Conservation (phyloP, 2,329 filamentous ascomycete species). For the Keithomyces neogunnii region DNA sequence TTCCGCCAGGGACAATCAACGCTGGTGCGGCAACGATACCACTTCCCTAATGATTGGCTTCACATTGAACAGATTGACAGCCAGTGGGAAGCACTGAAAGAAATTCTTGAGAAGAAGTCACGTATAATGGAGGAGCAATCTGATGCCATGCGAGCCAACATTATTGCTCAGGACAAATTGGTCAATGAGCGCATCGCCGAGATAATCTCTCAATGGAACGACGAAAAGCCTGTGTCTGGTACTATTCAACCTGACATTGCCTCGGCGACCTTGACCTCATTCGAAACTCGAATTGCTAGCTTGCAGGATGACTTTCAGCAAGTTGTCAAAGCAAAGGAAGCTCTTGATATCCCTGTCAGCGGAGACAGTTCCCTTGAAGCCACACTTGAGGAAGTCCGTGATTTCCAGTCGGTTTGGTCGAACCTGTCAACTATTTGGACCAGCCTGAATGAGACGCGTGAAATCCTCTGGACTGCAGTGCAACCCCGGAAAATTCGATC, state of each 20-base stretch:
- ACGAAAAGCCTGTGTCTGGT: conserved; percentile 94
- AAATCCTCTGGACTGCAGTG: conserved; percentile 89
- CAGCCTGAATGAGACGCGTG: conserved; percentile 85
- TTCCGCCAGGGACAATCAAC: conserved; percentile 96
- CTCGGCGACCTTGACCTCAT: conserved; percentile 69
- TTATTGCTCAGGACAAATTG: conserved; percentile 84
- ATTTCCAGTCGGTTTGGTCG: conserved; percentile 98
- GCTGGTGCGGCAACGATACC: conserved; percentile 82
- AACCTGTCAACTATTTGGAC: conserved; percentile 94
- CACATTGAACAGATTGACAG: conserved; percentile 94
- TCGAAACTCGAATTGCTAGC: conserved; percentile 76
- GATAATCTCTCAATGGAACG: conserved; percentile 80
- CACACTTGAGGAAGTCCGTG: conserved; percentile 90
- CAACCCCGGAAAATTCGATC: conserved; percentile 88
- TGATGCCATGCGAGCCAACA: conserved; percentile 90
- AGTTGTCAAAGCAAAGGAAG: conserved; percentile 94
- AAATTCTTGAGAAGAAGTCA: conserved; percentile 83
- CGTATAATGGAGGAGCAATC: conserved; percentile 96
- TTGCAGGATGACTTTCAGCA: conserved; percentile 85
- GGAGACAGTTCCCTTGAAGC: conserved; percentile 74
- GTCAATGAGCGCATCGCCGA: conserved; percentile 83
- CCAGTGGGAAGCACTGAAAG: conserved; percentile 89
- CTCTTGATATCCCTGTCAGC: conserved; percentile 76
- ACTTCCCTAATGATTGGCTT: conserved; percentile 89
- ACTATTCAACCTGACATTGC: conserved; percentile 86